phyloP scores from a whole-genome alignment of 1,139 yeast species.

The Tardiomyces blankii region DNA sequence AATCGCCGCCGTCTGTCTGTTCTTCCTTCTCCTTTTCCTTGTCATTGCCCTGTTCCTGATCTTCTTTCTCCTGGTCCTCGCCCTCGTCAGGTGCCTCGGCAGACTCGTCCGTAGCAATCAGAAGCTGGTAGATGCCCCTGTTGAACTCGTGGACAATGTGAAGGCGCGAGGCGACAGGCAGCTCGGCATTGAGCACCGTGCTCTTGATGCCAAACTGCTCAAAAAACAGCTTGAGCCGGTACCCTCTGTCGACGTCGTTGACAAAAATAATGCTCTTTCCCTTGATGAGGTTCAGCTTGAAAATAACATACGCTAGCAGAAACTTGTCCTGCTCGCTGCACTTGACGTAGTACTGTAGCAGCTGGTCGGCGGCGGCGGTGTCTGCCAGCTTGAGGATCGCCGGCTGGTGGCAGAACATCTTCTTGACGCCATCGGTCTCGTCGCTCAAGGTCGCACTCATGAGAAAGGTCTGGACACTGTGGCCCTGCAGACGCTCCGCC shows the following conservation, averaged over 20 bases:
- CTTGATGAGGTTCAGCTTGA: slow-evolving; percentile 76
- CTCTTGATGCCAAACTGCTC: slow-evolving; percentile 92
- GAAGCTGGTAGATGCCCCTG: slow-evolving; percentile 71
- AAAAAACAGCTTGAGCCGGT: slow-evolving; percentile 76
- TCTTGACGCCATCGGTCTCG: slow-evolving; percentile 68
- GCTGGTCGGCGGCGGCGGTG: slow-evolving; percentile 39
- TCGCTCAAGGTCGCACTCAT: slow-evolving; percentile 96
- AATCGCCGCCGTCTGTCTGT: slow-evolving; percentile 9
- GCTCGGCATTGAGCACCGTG: slow-evolving; percentile 82
- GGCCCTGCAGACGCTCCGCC: slow-evolving; percentile 48
- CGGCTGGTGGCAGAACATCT: slow-evolving; percentile 72
- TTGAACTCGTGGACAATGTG: slow-evolving; percentile 95
- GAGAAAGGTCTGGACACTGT: slow-evolving; percentile 75
- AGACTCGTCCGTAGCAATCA: slow-evolving; percentile 93
- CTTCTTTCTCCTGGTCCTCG: slow-evolving; percentile 28
- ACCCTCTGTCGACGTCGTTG: slow-evolving; percentile 91
- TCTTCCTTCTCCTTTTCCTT: slow-evolving; percentile 10
- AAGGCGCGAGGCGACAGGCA: slow-evolving; percentile 85
- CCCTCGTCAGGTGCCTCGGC: slow-evolving; percentile 39
- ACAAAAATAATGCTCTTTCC: slow-evolving; percentile 91
- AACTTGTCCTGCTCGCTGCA: slow-evolving; percentile 89
- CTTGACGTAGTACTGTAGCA: slow-evolving; percentile 78
- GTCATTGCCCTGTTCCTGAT: slow-evolving; percentile 21
- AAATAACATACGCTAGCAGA: slow-evolving; percentile 78
- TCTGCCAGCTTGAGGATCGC: slow-evolving; percentile 68